Conservation (phyloP, 2,329 filamentous ascomycete genomes). For the Talaromyces marneffei region DNA sequence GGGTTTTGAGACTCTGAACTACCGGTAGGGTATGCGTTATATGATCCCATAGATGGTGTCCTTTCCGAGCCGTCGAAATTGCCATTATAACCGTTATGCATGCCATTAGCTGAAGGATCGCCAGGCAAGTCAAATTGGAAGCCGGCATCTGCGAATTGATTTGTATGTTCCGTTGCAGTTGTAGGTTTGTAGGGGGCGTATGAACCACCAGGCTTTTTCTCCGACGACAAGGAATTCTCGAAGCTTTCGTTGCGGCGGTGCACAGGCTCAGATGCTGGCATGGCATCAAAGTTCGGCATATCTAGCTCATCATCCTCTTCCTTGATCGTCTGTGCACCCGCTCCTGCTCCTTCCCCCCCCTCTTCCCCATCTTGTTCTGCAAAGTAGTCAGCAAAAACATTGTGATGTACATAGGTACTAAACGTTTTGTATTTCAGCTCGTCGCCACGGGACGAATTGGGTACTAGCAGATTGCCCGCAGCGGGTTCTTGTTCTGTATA, state of each 20-base stretch:
- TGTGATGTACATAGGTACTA: conserved; percentile 26
- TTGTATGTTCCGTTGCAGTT: conserved; percentile 40
- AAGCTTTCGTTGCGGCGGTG: conserved; percentile 14
- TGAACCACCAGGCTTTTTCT: conserved; percentile 20
- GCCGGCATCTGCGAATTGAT: conserved; percentile 46
- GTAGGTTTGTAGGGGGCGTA: conserved; percentile 34
- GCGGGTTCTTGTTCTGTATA: conserved; percentile 16
- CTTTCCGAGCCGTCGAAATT: conserved; percentile 3
- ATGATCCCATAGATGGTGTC: conserved; percentile 9
- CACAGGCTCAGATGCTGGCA: conserved; percentile 26
- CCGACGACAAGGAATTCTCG: conserved; percentile 11
- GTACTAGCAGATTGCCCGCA: conserved; percentile 5
- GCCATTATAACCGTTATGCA: neutral
- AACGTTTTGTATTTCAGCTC: conserved; percentile 15
- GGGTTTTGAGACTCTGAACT: conserved; percentile 30
- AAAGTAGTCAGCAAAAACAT: conserved; percentile 48
- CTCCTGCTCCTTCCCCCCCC: conserved; percentile 39
- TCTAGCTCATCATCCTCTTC: conserved; percentile 43
- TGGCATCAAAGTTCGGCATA: conserved; percentile 60
- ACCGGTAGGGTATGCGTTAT: neutral
- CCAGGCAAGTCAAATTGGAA: conserved; percentile 68
- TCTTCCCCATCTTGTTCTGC: conserved; percentile 39
- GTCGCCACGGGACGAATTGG: conserved; percentile 1
- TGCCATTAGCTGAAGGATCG: neutral
- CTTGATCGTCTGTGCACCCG: conserved; percentile 40